Percentiles rank a stretch among this genome's conserved stretches.
Conservation (phyloP, 768 basidiomycete genomes). For the Suillus placidus region DNA sequence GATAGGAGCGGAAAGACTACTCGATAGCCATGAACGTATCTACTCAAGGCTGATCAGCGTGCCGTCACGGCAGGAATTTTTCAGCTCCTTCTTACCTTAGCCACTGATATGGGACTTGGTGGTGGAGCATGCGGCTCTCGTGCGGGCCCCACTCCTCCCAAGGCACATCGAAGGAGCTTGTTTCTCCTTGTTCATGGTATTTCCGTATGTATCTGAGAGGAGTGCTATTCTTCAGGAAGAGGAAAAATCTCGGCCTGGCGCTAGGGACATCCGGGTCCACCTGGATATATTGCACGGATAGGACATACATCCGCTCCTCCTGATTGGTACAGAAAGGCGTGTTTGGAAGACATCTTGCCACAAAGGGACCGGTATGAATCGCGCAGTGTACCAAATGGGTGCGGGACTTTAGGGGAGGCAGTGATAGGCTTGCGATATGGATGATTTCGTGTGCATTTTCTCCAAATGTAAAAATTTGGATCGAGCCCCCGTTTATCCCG, state of each 20-base stretch:
- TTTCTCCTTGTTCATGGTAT: background rate
- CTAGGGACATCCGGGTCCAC: constrained; percentile 8
- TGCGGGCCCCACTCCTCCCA: constrained; percentile 46
- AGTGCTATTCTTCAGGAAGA: constrained; percentile 37
- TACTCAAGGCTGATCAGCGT: constrained; percentile 14
- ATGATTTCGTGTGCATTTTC: constrained; percentile 12
- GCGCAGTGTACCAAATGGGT: constrained; percentile 21
- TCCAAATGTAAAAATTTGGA: constrained; percentile 47
- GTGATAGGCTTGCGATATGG: constrained; percentile 23
- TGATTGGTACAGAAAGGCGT: constrained; percentile 31
- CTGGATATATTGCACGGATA: constrained; percentile 28
- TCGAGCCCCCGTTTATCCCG: constrained; percentile 33
- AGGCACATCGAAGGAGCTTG: constrained; percentile 14
- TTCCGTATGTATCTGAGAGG: constrained; percentile 26
- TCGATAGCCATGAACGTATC: constrained; percentile 47
- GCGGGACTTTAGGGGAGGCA: constrained; percentile 16
- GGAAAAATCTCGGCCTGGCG: constrained; percentile 21
- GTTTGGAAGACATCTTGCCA: constrained; percentile 25
- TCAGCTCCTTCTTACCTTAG: constrained; percentile 33
- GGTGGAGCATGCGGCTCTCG: constrained; percentile 36
- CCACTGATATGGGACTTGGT: constrained; percentile 40
- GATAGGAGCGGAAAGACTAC: constrained; percentile 30
- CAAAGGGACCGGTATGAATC: constrained; percentile 40
- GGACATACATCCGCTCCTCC: constrained; percentile 25
- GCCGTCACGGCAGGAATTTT: no score